Conservation (phyloP, 345 rosid species). For the Aurinia saxatilis region DNA sequence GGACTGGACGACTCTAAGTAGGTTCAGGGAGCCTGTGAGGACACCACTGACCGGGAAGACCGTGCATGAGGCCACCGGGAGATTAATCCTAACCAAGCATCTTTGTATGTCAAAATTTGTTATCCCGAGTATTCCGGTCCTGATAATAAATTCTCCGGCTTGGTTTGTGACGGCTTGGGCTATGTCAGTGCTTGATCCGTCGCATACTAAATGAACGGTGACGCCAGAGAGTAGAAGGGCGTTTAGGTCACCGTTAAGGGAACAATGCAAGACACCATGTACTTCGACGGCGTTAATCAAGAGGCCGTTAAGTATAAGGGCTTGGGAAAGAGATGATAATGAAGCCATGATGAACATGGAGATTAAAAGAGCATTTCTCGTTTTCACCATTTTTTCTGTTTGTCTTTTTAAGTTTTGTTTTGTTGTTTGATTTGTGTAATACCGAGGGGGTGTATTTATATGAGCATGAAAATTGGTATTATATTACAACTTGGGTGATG, state of each 20-base stretch:
- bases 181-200: background rate
- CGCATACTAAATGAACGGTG: background rate
- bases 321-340: background rate
- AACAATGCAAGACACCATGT: background rate
- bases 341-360: background rate
- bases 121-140: background rate
- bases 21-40: background rate
- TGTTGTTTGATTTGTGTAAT: background rate
- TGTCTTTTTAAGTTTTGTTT: background rate
- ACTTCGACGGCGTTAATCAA: background rate
- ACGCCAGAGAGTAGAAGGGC: background rate
- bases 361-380: background rate
- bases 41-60: background rate
- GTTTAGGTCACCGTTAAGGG: slow-evolving; percentile 5
- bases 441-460: background rate
- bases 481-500: background rate
- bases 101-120: background rate
- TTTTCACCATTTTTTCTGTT: background rate
- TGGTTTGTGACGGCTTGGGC: background rate
- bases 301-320: background rate
- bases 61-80: background rate
- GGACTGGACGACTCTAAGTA: background rate
- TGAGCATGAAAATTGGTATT: background rate
- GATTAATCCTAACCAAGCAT: background rate
- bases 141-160: background rate